Evolutionary conservation across 257 asterid species (phyloP).

Genomic region (Coffea eugenioides): DNA sequence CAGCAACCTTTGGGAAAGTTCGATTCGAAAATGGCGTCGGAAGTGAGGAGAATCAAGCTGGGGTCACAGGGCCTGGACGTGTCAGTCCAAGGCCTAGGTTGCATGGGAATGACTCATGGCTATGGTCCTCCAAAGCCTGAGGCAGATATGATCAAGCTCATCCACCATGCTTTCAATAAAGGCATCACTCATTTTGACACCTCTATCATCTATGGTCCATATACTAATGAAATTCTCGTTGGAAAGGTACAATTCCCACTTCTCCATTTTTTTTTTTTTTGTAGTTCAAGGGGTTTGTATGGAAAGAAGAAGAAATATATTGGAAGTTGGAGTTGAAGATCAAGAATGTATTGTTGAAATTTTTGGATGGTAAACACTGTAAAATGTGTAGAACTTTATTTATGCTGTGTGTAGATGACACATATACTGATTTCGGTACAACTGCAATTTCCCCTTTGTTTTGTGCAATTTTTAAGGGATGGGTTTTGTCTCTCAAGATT

Average conservation of each 20-base stretch:
- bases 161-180: constrained; percentile 5
- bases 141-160: constrained; percentile 15
- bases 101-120: constrained; percentile 14
- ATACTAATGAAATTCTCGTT: constrained; percentile 12
- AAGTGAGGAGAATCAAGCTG: constrained; percentile 11
- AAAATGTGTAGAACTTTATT: no score
- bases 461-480: no score
- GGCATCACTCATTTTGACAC: constrained; percentile 22
- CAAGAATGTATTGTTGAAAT: no score
- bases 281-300: no score
- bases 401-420: no score
- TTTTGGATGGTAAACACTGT: no score
- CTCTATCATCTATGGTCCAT: constrained; percentile 16
- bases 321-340: no score
- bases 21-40: constrained; percentile 4
- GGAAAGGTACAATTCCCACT: not conserved
- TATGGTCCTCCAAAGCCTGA: constrained; percentile 21
- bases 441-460: no score
- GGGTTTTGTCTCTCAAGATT: no score
- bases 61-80: constrained; percentile 18
- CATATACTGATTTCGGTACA: no score
- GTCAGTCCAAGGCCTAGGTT: constrained; percentile 16
- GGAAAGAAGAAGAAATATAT: no score
- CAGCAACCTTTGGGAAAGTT: not conserved
- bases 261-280: not conserved